Evolutionary conservation across 495 filamentous ascomycete genomes (phyloP), one percentile per base, ranked within the genome.

Genomic region (Echria macrotheca): DNA sequence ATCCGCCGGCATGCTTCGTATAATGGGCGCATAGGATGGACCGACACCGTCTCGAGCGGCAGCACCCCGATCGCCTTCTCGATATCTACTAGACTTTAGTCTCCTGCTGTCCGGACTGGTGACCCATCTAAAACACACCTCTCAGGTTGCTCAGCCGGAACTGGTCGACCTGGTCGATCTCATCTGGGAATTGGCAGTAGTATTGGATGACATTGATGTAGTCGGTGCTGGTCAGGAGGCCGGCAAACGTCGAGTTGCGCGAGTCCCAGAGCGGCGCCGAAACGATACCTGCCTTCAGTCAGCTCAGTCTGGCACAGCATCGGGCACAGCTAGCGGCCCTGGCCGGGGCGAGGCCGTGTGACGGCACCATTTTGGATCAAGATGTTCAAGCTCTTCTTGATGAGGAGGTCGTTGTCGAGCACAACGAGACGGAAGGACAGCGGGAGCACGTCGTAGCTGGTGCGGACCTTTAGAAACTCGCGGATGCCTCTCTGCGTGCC

Each of bases 121-220:
- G 44, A 7, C 17, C 10, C 23, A 10, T 38, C 38, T 46, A 24
- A 12, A 25, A 59, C 69, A 44, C 72, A 96, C 91, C 90, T 77
- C 91, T 78, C 42, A 99, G 81, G 60, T 87, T 95, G 71, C 87
- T 90, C 41, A 99, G 72, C 26, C 88, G 87, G 69, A 99, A 97
- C 61, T 95, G 85, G 60, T 97, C 93, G 60, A 97, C 85, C 60
- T 90, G 78, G 47, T 83, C 81, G 45, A 99, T 76, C 10, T 88
- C 84, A 36, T 91, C 87, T 12, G 94, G 94, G 58, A 91, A 95
- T 70, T 97, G 91, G 82, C 93, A 97, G 72, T 97, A 97, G 67
- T 97, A 99, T 69, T 97, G 94, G 44, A 99, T 94, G 47, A 99
- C 85, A 64, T 99, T 99, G 73, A 99, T 87, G 66, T 93, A 99